These are phyloP conservation scores for Ophiostoma triangulosporum DNA, from an alignment of 2,329 filamentous ascomycete species.

Conservation along the genomic window DNA sequence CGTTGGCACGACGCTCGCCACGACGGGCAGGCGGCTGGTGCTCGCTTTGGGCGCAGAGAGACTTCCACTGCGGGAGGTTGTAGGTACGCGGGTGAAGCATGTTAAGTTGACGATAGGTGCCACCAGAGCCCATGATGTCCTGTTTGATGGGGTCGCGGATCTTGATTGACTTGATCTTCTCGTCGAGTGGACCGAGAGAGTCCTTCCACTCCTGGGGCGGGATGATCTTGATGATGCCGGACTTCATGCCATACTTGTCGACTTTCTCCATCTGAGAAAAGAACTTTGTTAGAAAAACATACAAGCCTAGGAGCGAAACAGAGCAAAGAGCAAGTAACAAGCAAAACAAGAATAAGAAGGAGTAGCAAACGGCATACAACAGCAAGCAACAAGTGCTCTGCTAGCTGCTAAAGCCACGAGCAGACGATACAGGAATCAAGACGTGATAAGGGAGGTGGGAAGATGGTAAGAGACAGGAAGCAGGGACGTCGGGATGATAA, in stretches of 20 bases:
- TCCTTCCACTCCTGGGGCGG: slow-evolving; percentile 89
- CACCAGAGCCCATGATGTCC: slow-evolving; percentile 91
- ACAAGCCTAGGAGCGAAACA: too few species aligned
- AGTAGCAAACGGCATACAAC: slow-evolving; percentile 18
- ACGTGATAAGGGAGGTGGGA: neutral
- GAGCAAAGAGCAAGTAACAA: too few species aligned
- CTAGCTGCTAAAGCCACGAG: neutral
- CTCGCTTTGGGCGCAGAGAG: slow-evolving; percentile 84
- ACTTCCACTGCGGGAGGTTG: slow-evolving; percentile 91
- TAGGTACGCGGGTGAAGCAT: slow-evolving; percentile 93
- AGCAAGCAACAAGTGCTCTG: neutral
- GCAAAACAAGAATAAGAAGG: too few species aligned
- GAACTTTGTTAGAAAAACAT: slow-evolving; percentile 1
- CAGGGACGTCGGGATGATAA: neutral
- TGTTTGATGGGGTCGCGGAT: slow-evolving; percentile 97
- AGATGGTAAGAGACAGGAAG: neutral
- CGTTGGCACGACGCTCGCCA: slow-evolving; percentile 61
- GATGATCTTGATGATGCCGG: slow-evolving; percentile 91
- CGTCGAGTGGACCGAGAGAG: slow-evolving; percentile 61
- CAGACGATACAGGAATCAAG: neutral
- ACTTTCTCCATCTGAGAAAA: slow-evolving; percentile 56
- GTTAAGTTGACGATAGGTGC: slow-evolving; percentile 93
- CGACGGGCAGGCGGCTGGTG: slow-evolving; percentile 88
- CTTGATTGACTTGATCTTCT: slow-evolving; percentile 78
- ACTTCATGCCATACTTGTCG: slow-evolving; percentile 92